Percentiles rank a stretch among this genome's conserved stretches.
phyloP scores from a whole-genome alignment of 345 rosid genomes.

The Eutrema japonicum region DNA sequence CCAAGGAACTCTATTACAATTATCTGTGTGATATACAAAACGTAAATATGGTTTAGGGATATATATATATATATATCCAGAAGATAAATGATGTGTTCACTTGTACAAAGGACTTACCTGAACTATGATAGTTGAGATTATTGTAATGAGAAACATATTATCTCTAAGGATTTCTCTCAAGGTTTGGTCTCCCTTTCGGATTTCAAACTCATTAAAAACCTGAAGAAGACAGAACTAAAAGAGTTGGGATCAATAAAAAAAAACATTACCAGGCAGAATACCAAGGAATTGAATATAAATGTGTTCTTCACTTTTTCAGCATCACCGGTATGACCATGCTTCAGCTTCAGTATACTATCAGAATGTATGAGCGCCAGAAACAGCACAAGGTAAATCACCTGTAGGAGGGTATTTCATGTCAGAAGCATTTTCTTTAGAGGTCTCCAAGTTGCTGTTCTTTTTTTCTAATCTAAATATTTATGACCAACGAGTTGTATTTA shows the following conservation, averaged over 20 bases:
- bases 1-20: slow-evolving; percentile 61
- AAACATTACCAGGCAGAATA: slow-evolving; percentile 66
- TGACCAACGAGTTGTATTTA: not conserved
- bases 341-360: slow-evolving; percentile 52
- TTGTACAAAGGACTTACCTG: slow-evolving; percentile 52
- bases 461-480: not conserved
- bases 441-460: not conserved
- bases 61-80: not conserved
- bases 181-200: slow-evolving; percentile 66
- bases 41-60: not conserved
- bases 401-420: slow-evolving; percentile 21
- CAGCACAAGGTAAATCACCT: slow-evolving; percentile 69
- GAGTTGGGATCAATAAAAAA: slow-evolving; percentile 17
- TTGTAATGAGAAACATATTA: slow-evolving; percentile 60
- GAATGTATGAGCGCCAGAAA: slow-evolving; percentile 65
- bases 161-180: slow-evolving; percentile 66
- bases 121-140: slow-evolving; percentile 55
- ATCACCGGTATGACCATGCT: slow-evolving; percentile 40
- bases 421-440: slow-evolving; percentile 8
- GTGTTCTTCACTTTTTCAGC: slow-evolving; percentile 71
- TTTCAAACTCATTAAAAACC: slow-evolving; percentile 79
- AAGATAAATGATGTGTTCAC: not conserved
- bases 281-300: slow-evolving; percentile 68
- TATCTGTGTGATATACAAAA: slow-evolving; percentile 46
- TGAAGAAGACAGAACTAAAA: slow-evolving; percentile 29